Evolutionary conservation across 2,329 filamentous ascomycete species (phyloP).

Genomic region (Aspergillus tubingensis): DNA sequence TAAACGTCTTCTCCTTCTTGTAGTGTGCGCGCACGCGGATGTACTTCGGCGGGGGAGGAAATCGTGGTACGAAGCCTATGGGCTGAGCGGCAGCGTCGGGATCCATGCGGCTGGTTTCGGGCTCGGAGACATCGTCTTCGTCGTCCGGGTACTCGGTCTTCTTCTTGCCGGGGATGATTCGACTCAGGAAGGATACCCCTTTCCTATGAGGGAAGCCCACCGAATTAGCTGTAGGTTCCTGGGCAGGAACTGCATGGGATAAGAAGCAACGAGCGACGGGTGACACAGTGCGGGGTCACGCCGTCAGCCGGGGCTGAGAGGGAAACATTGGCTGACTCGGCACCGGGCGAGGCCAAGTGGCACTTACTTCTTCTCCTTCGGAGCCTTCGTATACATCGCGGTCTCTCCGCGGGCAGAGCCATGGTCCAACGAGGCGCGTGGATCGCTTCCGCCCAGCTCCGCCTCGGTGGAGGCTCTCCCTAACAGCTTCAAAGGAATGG

Average conservation of each 20-base stretch:
- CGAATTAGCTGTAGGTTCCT: background rate
- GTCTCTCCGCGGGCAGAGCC: conserved; percentile 34
- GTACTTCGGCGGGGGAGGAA: conserved; percentile 87
- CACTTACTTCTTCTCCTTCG: conserved; percentile 68
- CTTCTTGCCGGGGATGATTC: conserved; percentile 76
- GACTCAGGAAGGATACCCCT: conserved; percentile 85
- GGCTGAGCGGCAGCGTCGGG: conserved; percentile 76
- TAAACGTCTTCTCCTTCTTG: conserved; percentile 80
- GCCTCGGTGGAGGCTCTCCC: conserved; percentile 44
- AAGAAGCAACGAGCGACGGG: conserved; percentile 6
- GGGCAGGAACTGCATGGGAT: background rate
- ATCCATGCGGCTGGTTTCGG: conserved; percentile 71
- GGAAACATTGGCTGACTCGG: too few relatives aligned
- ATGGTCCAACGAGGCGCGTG: conserved; percentile 31
- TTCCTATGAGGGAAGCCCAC: conserved; percentile 60
- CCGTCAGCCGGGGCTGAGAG: background rate
- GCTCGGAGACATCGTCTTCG: conserved; percentile 66
- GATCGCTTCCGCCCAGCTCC: conserved; percentile 42
- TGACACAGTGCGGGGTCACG: background rate
- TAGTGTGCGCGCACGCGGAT: conserved; percentile 80
- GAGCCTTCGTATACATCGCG: conserved; percentile 34
- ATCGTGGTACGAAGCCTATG: conserved; percentile 78
- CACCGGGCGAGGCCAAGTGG: background rate
- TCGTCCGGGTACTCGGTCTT: conserved; percentile 58
- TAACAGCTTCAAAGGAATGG: conserved; percentile 51